Evolutionary conservation across 768 basidiomycete genomes (phyloP).

Genomic region (Xerocomus brunneocitrinus): DNA sequence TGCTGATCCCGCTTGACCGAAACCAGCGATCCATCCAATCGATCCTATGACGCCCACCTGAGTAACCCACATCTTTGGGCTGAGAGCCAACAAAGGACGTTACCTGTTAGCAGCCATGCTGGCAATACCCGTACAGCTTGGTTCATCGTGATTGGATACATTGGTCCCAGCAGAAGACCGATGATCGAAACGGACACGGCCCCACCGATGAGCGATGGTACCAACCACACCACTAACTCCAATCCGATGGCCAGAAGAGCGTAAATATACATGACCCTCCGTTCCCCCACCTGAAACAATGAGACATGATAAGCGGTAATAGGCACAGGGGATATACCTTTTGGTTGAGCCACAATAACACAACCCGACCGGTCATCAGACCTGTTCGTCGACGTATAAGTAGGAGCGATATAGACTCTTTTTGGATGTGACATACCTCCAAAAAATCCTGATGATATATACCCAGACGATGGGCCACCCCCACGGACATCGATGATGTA

Average conservation of each 20-base stretch:
- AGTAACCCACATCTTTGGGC: neutral
- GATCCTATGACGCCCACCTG: constrained; percentile 33
- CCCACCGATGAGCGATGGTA: constrained; percentile 47
- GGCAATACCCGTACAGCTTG: constrained; percentile 66
- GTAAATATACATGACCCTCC: constrained; percentile 50
- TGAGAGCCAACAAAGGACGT: neutral
- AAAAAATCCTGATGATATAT: constrained; percentile 53
- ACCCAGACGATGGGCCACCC: constrained; percentile 44
- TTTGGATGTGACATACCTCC: constrained; percentile 37
- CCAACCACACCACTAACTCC: constrained; percentile 56
- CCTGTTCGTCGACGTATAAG: constrained; percentile 33
- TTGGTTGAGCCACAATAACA: constrained; percentile 51
- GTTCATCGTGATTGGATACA: constrained; percentile 62
- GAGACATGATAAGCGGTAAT: neutral
- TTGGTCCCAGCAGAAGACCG: constrained; percentile 50
- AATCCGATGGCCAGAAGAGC: constrained; percentile 49
- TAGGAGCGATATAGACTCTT: neutral
- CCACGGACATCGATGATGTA: constrained; percentile 43
- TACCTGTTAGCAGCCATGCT: constrained; percentile 56
- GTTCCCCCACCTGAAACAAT: constrained; percentile 45
- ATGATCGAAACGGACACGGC: constrained; percentile 54
- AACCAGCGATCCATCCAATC: constrained; percentile 65
- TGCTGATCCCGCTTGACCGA: constrained; percentile 70
- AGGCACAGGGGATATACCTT: constrained; percentile 30
- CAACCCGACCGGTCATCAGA: constrained; percentile 52